Base-by-base conservation (phyloP, 2,329 filamentous ascomycete species). In the Orbilia blumenaviensis region DNA sequence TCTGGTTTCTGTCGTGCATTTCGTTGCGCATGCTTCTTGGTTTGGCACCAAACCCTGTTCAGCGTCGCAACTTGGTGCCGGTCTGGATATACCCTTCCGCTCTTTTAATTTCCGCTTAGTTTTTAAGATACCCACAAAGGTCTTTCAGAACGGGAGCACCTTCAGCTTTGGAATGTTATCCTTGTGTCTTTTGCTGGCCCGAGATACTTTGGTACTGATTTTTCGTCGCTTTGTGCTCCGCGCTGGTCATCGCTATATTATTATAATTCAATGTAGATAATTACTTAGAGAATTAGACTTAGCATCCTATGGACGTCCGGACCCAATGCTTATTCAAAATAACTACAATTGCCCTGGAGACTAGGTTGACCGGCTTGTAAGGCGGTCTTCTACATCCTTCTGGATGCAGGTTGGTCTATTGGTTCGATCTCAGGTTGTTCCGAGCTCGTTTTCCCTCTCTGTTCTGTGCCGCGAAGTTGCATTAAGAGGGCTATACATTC, bases 81-180 rank as follows among this genome's bases (percentile, higher is more conserved):
- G 23, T 4, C 44, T 23, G 10, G 46, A 23, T 34, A 27, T 66
- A 56, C 62, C 62, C 16, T 67, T 48, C 50, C 29, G 48, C 50
- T 58, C 64, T 46, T 66, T 67, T 60, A 58, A 58, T 67, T 67
- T 48, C 38, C 64, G 46, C 46, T 36, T 44, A 58, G 25, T 50
- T 38, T 23, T 25, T 48, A 38, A 46, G 38, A 46, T 48, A 63
- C 41, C 42, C 29, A 56, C 25, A 2, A 50, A 48, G 29, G 5
- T 21, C 46, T 36, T 48, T 63, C 38, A 21, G n/a, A 42, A 27
- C 18, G 18, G 44, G 46, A 46, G 14, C 12, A 16, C 16, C 46
- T 54, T 18, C 56, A 12, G 32, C 25, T n/a, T n/a, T n/a, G n/a
- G 56, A 54, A 54, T 66, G 16, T 44, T 61, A 21, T 61, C 23